These are phyloP conservation scores for Aspergillus haitiensis DNA, from an alignment of 495 filamentous ascomycete genomes.

Conservation along the genomic window DNA sequence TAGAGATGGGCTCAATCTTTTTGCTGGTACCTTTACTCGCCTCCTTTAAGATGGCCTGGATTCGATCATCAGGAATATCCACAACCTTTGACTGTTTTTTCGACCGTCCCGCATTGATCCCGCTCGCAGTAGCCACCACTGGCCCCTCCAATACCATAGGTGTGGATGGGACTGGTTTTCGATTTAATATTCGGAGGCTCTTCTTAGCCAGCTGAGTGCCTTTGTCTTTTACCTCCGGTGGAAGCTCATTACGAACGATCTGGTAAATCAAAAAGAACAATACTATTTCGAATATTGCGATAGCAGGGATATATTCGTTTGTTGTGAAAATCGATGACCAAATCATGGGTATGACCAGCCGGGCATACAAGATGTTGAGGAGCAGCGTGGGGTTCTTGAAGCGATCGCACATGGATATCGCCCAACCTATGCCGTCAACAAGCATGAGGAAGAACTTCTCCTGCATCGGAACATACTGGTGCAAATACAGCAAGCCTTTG, in stretches of 20 bases:
- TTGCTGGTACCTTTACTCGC: background rate
- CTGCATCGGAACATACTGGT: conserved; percentile 11
- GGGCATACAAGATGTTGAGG: conserved; percentile 13
- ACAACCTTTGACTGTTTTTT: conserved; percentile 9
- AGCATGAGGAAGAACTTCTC: conserved; percentile 1
- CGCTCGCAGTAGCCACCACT: background rate
- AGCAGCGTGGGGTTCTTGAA: conserved; percentile 13
- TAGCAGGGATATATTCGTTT: conserved; percentile 7
- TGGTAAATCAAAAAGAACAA: conserved; percentile 14
- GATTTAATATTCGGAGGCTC: background rate
- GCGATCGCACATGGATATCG: conserved; percentile 5
- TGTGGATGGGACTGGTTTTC: conserved; percentile 7
- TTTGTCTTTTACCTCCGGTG: background rate
- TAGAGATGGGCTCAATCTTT: background rate
- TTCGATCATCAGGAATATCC: conserved; percentile 13
- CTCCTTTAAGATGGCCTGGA: background rate
- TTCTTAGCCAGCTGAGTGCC: background rate
- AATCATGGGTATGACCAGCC: conserved; percentile 15
- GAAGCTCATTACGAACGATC: conserved; percentile 13
- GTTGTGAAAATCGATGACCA: conserved; percentile 16
- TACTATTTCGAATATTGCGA: conserved; percentile 13
- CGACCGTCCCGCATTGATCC: background rate
- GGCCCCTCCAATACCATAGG: background rate
- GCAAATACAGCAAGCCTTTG: conserved; percentile 8
- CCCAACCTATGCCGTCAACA: conserved; percentile 9